Evolutionary conservation across 441 rosid genomes (phyloP).

Genomic region (Pelargonium australe): DNA sequence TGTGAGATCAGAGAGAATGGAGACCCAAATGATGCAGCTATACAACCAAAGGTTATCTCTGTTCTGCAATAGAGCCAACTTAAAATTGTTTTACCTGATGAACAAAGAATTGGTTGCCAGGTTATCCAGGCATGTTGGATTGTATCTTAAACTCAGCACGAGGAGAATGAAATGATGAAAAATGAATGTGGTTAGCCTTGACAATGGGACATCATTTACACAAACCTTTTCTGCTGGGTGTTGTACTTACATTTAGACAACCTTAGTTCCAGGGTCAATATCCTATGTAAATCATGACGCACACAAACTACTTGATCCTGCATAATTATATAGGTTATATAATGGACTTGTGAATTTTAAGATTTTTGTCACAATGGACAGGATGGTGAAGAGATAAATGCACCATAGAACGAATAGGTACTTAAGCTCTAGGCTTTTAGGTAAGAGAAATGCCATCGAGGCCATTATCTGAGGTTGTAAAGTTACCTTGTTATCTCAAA

Average conservation of each 20-base stretch:
- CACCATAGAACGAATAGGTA: not conserved
- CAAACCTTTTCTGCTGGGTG: not conserved
- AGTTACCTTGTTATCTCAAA: not conserved
- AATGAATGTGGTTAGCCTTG: not conserved
- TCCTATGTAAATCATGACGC: not conserved
- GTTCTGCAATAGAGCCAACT: constrained; percentile 4
- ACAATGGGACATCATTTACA: not conserved
- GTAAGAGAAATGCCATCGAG: not conserved
- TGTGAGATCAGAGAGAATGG: constrained; percentile 87
- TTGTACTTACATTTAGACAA: not conserved
- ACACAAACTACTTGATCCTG: constrained; percentile 3
- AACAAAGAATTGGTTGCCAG: not conserved
- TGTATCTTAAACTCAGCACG: not conserved
- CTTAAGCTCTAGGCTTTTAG: not conserved
- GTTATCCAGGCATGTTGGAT: constrained; percentile 1
- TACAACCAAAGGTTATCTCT: constrained; percentile 37
- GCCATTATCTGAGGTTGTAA: not conserved
- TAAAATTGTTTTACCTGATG: not conserved
- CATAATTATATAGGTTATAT: not conserved
- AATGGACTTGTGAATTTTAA: not conserved
- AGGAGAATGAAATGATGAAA: not conserved
- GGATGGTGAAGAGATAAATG: constrained; percentile 4
- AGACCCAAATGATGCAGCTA: constrained; percentile 48
- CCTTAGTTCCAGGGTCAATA: not conserved
- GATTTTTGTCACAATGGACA: not conserved